phyloP scores from a whole-genome alignment of 129 eudicot genomes.

The Logfia minima region DNA sequence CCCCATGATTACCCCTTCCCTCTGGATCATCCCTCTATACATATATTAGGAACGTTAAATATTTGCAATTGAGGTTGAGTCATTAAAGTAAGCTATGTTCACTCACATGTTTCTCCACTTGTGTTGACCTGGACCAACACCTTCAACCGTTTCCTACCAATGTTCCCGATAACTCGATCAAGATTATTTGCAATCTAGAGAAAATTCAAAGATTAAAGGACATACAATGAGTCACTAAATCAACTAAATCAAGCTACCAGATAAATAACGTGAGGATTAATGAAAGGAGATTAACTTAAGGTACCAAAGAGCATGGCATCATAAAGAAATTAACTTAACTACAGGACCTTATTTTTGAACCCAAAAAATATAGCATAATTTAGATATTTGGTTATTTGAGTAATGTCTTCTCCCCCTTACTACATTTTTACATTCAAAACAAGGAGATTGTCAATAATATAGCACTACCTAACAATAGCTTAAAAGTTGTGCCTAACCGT shows the following conservation, averaged over 20 bases:
- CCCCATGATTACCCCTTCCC: too few relatives aligned
- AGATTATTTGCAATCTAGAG: conserved; percentile 83
- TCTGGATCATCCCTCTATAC: too few relatives aligned
- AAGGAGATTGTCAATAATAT: neutral
- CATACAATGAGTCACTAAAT: conserved; percentile 15
- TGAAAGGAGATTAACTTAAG: neutral
- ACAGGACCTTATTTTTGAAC: neutral
- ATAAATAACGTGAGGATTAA: neutral
- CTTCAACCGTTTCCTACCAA: conserved; percentile 88
- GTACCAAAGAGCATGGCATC: too few relatives aligned
- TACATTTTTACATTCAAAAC: neutral
- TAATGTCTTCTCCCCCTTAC: neutral
- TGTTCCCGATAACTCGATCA: conserved; percentile 68
- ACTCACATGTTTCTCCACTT: conserved; percentile 95
- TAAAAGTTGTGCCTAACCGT: neutral
- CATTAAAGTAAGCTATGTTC: neutral
- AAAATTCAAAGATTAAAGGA: neutral
- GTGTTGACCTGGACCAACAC: conserved; percentile 94
- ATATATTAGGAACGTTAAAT: neutral
- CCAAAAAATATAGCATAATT: neutral
- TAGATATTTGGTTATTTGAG: neutral
- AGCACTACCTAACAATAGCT: neutral
- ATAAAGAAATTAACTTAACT: neutral
- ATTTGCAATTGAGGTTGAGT: conserved; percentile 3
- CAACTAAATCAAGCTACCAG: neutral